Conservation (phyloP, 176 grass and related monocot genomes). For the Musa itinerans region DNA sequence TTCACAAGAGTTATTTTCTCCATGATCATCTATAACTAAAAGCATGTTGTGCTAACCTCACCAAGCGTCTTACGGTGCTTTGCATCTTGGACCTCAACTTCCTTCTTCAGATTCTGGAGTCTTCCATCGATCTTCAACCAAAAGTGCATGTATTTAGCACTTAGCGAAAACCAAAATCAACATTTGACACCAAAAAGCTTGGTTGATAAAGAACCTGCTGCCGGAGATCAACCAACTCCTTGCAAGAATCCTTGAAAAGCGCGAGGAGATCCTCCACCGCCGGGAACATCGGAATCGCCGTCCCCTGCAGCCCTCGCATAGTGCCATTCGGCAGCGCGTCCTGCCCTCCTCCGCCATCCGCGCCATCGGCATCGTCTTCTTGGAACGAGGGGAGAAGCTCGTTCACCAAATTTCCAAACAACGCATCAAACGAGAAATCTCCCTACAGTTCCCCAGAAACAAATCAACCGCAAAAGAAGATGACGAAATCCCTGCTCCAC, state of each 20-base stretch:
- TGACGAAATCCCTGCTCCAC: not conserved
- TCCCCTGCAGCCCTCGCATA: conserved; percentile 21
- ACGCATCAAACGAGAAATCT: conserved; percentile 86
- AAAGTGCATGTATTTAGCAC: conserved; percentile 7
- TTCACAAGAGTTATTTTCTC: not conserved
- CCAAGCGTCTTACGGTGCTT: conserved; percentile 90
- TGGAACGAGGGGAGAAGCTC: conserved; percentile 84
- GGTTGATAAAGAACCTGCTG: conserved; percentile 44
- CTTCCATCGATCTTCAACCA: conserved; percentile 69
- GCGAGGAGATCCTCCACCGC: conserved; percentile 80
- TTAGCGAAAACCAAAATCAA: not conserved
- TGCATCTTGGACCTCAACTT: conserved; percentile 67
- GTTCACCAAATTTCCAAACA: conserved; percentile 81
- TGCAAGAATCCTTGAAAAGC: conserved; percentile 96
- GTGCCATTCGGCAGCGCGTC: conserved; percentile 21
- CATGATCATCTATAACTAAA: not conserved
- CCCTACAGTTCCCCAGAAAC: conserved; percentile 31
- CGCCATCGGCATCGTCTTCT: conserved; percentile 32
- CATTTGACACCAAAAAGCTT: not conserved
- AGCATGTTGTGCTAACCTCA: conserved; percentile 42
- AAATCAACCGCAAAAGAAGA: not conserved
- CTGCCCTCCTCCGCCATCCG: conserved; percentile 22
- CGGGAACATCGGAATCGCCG: conserved; percentile 58
- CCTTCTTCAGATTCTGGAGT: conserved; percentile 92
- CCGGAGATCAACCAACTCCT: conserved; percentile 92